Conservation (phyloP, 352 stramenopile genomes). For the Peronosclerospora sorghi region DNA sequence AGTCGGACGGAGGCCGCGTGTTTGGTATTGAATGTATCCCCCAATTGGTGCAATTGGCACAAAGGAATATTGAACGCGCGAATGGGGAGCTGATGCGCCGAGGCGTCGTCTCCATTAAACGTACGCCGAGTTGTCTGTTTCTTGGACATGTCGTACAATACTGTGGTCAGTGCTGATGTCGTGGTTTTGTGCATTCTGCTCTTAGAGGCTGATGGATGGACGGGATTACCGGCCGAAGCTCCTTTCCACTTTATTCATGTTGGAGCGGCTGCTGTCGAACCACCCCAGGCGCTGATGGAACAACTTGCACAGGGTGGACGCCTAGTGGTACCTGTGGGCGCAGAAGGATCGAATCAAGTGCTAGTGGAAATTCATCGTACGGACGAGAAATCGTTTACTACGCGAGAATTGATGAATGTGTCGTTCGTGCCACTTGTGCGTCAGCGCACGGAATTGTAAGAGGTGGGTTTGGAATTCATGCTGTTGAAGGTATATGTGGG, state of each 20-base stretch:
- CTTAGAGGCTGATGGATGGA: constrained; percentile 81
- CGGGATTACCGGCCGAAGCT: constrained; percentile 77
- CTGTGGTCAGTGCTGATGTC: too few species aligned
- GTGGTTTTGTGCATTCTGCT: background rate
- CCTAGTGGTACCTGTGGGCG: constrained; percentile 89
- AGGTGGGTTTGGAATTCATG: too few species aligned
- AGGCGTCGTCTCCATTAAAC: constrained; percentile 43
- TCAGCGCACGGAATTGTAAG: too few species aligned
- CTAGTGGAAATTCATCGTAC: constrained; percentile 66
- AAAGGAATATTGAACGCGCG: constrained; percentile 72
- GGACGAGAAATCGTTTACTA: constrained; percentile 25
- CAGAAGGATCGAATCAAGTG: constrained; percentile 38
- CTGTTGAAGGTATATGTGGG: too few species aligned
- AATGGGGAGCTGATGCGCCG: constrained; percentile 78
- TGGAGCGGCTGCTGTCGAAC: constrained; percentile 82
- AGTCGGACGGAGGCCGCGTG: constrained; percentile 42
- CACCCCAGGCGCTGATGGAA: constrained; percentile 81
- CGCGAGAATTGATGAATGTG: constrained; percentile 55
- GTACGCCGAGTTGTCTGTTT: too few species aligned
- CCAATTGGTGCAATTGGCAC: constrained; percentile 80
- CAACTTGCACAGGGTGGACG: constrained; percentile 85
- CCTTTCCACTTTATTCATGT: constrained; percentile 98
- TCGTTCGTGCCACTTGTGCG: constrained; percentile 68
- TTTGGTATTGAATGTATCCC: constrained; percentile 89
- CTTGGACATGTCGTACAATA: too few species aligned